These are phyloP conservation scores for Lipomyces japonicus DNA, from an alignment of 805 yeast species.

Conservation along the genomic window DNA sequence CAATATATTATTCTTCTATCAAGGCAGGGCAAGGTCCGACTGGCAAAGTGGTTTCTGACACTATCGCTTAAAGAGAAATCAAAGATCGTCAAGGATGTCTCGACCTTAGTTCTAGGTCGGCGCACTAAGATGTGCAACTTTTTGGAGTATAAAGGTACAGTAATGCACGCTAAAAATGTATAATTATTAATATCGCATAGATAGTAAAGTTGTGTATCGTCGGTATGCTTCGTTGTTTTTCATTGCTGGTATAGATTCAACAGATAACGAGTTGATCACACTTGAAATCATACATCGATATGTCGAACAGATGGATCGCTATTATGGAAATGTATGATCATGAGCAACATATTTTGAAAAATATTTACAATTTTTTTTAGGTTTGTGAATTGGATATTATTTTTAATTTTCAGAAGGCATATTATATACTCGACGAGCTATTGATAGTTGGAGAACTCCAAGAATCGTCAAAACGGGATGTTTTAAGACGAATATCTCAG, in stretches of 20 bases:
- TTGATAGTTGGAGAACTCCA: constrained; percentile 82
- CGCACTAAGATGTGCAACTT: constrained; percentile 95
- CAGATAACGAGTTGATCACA: constrained; percentile 81
- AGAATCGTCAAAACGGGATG: constrained; percentile 78
- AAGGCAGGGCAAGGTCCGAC: constrained; percentile 90
- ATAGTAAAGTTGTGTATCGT: constrained; percentile 79
- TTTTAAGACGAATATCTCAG: constrained; percentile 67
- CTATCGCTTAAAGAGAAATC: constrained; percentile 79
- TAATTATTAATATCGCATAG: constrained; percentile 35
- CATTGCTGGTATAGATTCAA: constrained; percentile 76
- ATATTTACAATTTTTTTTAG: constrained; percentile 1
- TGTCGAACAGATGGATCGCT: constrained; percentile 94
- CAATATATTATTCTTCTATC: constrained; percentile 78
- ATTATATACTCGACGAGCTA: constrained; percentile 85
- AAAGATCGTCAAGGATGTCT: constrained; percentile 76
- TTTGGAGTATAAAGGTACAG: constrained; percentile 65
- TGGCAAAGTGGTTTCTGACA: constrained; percentile 90
- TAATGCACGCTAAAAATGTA: not conserved
- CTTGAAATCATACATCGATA: constrained; percentile 86
- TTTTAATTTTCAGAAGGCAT: constrained; percentile 91
- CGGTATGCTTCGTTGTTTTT: constrained; percentile 92
- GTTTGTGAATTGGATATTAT: constrained; percentile 89
- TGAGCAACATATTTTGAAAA: not conserved
- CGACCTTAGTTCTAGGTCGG: constrained; percentile 78
- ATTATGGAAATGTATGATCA: constrained; percentile 76